Conservation (phyloP, 129 eudicot species). For the Saussurea involucrata region DNA sequence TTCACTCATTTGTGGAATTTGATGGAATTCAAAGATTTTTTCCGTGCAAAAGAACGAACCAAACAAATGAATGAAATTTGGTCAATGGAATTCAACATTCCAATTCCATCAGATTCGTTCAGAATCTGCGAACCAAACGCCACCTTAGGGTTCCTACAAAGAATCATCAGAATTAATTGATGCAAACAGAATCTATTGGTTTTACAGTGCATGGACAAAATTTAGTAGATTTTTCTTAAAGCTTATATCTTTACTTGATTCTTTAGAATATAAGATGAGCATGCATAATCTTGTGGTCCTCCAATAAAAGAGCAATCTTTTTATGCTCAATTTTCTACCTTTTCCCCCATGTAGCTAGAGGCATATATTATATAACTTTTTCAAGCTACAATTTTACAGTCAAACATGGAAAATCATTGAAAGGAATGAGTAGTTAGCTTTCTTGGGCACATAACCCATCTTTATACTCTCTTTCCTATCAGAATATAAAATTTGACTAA, state of each 20-base stretch:
- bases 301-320: constrained; percentile 8
- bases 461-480: constrained; percentile 2
- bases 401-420: neutral
- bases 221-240: neutral
- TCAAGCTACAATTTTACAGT: constrained; percentile 4
- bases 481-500: neutral
- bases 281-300: constrained; percentile 11
- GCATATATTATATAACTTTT: constrained; percentile 16
- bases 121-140: too few species aligned
- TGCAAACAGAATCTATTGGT: neutral
- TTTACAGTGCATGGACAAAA: neutral
- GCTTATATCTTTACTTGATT: constrained; percentile 19
- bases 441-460: neutral
- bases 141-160: too few species aligned
- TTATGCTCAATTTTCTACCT: constrained; percentile 9
- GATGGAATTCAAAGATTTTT: too few species aligned
- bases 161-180: too few species aligned
- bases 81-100: too few species aligned
- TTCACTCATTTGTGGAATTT: too few species aligned
- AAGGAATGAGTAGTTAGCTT: neutral
- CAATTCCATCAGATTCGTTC: too few species aligned
- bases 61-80: too few species aligned
- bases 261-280: constrained; percentile 9
- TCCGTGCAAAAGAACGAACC: too few species aligned
- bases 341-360: constrained; percentile 8